Conservation (phyloP, 768 basidiomycete species). For the Mycena amicta region DNA sequence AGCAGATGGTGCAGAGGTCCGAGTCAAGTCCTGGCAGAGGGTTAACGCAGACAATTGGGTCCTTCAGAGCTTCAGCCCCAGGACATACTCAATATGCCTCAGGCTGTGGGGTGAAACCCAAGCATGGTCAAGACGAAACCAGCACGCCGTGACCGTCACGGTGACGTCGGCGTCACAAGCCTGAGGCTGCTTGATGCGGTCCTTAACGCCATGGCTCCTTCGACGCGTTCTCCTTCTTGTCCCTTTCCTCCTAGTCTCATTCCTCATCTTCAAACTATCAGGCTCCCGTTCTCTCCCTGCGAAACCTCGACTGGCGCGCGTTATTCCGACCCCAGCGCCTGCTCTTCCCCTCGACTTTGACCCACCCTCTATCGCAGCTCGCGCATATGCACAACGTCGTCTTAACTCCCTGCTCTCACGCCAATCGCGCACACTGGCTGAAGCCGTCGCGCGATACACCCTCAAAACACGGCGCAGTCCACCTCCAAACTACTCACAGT, state of each 20-base stretch:
- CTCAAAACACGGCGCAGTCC: conserved; percentile 18
- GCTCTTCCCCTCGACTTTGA: background rate
- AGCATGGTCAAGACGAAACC: too few species aligned
- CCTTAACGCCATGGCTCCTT: too few species aligned
- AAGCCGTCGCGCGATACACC: conserved; percentile 18
- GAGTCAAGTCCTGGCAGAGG: too few species aligned
- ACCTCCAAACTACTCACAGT: conserved; percentile 19
- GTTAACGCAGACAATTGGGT: too few species aligned
- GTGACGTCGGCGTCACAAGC: too few species aligned
- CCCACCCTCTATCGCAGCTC: background rate
- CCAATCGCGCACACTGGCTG: conserved; percentile 18
- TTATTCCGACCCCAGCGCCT: background rate
- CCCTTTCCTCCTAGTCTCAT: background rate
- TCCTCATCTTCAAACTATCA: background rate
- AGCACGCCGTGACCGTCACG: too few species aligned
- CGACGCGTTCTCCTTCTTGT: background rate
- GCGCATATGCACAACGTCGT: conserved; percentile 7
- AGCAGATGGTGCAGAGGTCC: too few species aligned
- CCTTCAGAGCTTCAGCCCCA: too few species aligned
- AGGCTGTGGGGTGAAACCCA: too few species aligned
- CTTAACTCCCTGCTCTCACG: conserved; percentile 12
- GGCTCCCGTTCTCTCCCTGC: background rate
- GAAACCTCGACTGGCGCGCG: background rate
- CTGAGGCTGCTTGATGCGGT: too few species aligned
- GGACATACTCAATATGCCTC: too few species aligned